phyloP scores from a whole-genome alignment of 495 filamentous ascomycete species.

The Penicillium malachiteum region DNA sequence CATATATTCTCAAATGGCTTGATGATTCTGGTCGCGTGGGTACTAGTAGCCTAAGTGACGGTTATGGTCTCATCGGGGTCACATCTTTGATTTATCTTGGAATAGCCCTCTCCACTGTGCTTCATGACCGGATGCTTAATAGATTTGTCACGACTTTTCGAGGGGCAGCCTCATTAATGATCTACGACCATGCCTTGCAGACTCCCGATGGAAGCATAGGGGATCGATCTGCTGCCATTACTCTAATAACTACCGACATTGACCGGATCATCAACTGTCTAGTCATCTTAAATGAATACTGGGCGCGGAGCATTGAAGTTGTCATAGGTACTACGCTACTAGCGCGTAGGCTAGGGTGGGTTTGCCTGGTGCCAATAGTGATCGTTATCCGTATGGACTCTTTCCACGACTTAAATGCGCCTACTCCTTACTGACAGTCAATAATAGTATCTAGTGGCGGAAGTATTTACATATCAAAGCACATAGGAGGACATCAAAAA shows the following conservation, averaged over 20 bases:
- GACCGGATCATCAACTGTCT: background rate
- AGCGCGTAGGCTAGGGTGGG: background rate
- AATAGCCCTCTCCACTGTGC: background rate
- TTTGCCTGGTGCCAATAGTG: background rate
- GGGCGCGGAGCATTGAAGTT: background rate
- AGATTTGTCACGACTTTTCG: background rate
- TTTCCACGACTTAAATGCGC: background rate
- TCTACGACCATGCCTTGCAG: background rate
- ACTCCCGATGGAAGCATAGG: background rate
- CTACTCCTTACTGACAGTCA: background rate
- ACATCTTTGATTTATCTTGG: background rate
- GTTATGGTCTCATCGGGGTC: background rate
- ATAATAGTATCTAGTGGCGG: background rate
- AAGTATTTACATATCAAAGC: background rate
- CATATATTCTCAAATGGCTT: background rate
- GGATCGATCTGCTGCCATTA: background rate
- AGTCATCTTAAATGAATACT: background rate
- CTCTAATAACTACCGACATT: constrained; percentile 1
- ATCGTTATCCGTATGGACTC: background rate
- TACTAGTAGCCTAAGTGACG: background rate
- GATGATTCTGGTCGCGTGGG: background rate
- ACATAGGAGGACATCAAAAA: background rate
- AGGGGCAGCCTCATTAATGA: background rate
- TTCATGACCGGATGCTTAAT: background rate
- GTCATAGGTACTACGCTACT: background rate